phyloP scores from a whole-genome alignment of 176 grass and related monocot genomes.

The Hordeum vulgare region DNA sequence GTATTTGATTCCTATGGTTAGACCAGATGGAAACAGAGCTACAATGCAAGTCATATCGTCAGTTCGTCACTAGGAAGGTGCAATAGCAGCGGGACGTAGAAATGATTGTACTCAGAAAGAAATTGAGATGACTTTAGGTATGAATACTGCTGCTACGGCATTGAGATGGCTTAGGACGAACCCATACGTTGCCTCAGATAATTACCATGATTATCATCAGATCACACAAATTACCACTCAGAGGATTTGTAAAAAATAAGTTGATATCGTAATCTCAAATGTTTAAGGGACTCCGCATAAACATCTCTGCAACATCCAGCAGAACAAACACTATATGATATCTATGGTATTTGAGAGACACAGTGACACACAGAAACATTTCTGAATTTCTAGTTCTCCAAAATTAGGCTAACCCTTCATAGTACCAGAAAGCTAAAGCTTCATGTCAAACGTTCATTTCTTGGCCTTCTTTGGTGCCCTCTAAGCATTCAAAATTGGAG shows the following conservation, averaged over 20 bases:
- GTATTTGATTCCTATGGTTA: too few species aligned
- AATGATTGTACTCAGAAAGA: too few species aligned
- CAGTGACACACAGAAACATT: constrained; percentile 4
- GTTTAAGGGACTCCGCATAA: constrained; percentile 6
- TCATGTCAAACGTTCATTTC: constrained; percentile 38
- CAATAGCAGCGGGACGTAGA: too few species aligned
- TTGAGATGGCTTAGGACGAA: too few species aligned
- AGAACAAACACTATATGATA: neutral
- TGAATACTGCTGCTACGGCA: too few species aligned
- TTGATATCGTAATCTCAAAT: neutral
- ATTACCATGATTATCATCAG: neutral
- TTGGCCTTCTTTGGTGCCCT: constrained; percentile 44
- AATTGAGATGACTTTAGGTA: too few species aligned
- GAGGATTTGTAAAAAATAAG: neutral
- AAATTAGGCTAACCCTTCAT: constrained; percentile 19
- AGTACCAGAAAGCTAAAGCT: constrained; percentile 15
- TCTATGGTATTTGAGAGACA: neutral
- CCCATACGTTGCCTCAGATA: too few species aligned
- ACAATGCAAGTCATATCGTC: too few species aligned
- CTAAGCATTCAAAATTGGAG: neutral
- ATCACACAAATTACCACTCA: neutral
- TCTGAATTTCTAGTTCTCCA: neutral
- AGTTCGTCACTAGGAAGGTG: too few species aligned
- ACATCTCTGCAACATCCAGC: constrained; percentile 16
- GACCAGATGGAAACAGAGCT: too few species aligned